Evolutionary conservation across 805 yeast genomes (phyloP), one percentile per base, ranked within the genome.

Genomic region (Kazachstania viticola): DNA sequence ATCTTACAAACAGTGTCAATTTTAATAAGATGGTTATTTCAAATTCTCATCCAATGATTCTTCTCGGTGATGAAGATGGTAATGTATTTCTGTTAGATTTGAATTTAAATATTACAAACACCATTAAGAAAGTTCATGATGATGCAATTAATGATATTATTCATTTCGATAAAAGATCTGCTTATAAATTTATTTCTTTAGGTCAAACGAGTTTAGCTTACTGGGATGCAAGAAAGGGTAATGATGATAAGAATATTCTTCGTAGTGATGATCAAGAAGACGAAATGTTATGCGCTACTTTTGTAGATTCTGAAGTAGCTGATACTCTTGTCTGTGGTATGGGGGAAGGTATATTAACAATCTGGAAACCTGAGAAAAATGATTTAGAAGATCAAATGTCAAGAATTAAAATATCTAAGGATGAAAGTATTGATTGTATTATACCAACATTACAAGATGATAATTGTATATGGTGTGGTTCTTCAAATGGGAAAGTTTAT

Each of bases 231-330:
- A 62, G 95, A 29, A 44, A 48, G 17, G 54, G 49, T 21, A 30
- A 32, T 9, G 51, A 47, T 26, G 42, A 35, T 23, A 81, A 80
- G 4, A 65, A 75, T 2, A 54, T 78, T 1, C 58, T 70, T 3
- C 67, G 68, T 25, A 75, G 87, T 23, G 97, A 87, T 40, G 87
- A 84, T 50, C 98, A 88, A 58, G 95, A 80, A 43, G 97, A 88
- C 48, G 98, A 88, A 50, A 58, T 88, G n/a, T 58, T 88, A 27
- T 67, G 85, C 34, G 78, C 83, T 45, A 62, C 81, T 24, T 73
- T 76, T 59, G 69, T 76, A 1, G 81, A 78, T 39, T 69, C 69
- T 2, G 67, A 73, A 11, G 69, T 67, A 29, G 81, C 76, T 33
- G 75, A 73, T 14, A 67, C 73, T 1, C 68, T 76, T 3, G 70